These are phyloP conservation scores for Astraeus odoratus DNA, from an alignment of 768 basidiomycete genomes.

Conservation along the genomic window DNA sequence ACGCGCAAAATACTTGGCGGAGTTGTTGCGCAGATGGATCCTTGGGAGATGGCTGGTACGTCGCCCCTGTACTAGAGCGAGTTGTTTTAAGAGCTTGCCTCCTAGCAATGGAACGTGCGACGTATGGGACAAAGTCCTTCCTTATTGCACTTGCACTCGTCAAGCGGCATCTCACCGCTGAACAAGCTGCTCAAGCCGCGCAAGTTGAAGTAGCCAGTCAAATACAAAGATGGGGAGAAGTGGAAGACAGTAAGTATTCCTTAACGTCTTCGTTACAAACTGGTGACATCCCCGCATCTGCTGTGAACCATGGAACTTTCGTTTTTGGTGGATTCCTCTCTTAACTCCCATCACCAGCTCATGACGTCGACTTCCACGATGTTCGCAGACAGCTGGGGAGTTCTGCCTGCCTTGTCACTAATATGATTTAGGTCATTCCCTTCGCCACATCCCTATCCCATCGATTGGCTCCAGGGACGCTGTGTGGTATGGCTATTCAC, in stretches of 20 bases:
- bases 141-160: slow-evolving; percentile 82
- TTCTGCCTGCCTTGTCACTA: slow-evolving; percentile 55
- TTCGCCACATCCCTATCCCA: slow-evolving; percentile 3
- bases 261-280: not conserved
- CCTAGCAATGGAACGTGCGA: slow-evolving; percentile 85
- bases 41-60: slow-evolving; percentile 88
- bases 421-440: slow-evolving; percentile 19
- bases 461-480: slow-evolving; percentile 2
- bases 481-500: slow-evolving; percentile 5
- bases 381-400: slow-evolving; percentile 81
- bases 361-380: slow-evolving; percentile 97
- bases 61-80: slow-evolving; percentile 5
- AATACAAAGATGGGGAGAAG: slow-evolving; percentile 98
- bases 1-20: slow-evolving; percentile 55
- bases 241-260: slow-evolving; percentile 84
- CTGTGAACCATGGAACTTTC: slow-evolving; percentile 5
- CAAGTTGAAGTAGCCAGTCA: slow-evolving; percentile 94
- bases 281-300: slow-evolving; percentile 2
- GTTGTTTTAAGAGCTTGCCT: not conserved
- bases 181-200: slow-evolving; percentile 78
- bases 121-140: slow-evolving; percentile 86
- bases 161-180: slow-evolving; percentile 65
- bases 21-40: slow-evolving; percentile 58
- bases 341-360: slow-evolving; percentile 50
- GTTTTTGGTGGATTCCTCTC: not conserved